Percentiles rank a stretch among this genome's conserved stretches.
These are phyloP conservation scores for Penicillium malachiteum DNA, from an alignment of 495 filamentous ascomycete species.

Conservation along the genomic window DNA sequence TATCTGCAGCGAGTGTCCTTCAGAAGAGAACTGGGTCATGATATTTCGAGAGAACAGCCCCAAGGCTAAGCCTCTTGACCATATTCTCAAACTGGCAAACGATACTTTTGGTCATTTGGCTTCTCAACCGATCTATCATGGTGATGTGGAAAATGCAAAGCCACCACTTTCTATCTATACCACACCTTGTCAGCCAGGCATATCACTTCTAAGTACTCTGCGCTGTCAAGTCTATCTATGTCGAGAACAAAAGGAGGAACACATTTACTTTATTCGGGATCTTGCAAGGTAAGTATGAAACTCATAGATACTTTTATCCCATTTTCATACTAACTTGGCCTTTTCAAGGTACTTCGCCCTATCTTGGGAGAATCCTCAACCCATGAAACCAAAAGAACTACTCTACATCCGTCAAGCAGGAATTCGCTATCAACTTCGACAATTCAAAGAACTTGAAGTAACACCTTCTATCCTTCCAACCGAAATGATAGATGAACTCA, in stretches of 20 bases:
- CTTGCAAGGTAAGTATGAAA: neutral
- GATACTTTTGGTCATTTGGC: neutral
- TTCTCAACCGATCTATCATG: neutral
- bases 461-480: neutral
- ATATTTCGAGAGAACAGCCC: neutral
- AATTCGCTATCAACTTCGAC: neutral
- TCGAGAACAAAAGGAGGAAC: neutral
- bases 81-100: conserved; percentile 1
- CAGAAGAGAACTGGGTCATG: neutral
- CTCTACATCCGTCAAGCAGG: neutral
- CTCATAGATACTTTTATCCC: neutral
- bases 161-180: conserved; percentile 1
- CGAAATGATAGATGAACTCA: neutral
- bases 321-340: neutral
- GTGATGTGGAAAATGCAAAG: neutral
- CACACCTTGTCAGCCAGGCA: neutral
- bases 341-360: conserved; percentile 5
- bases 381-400: neutral
- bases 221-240: neutral
- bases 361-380: neutral
- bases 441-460: neutral
- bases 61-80: neutral
- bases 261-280: neutral
- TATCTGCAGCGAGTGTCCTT: conserved; percentile 1
- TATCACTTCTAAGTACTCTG: neutral